Evolutionary conservation across 805 yeast genomes (phyloP), one percentile per base, ranked within the genome.

Genomic region (Kuraishia hungarica): DNA sequence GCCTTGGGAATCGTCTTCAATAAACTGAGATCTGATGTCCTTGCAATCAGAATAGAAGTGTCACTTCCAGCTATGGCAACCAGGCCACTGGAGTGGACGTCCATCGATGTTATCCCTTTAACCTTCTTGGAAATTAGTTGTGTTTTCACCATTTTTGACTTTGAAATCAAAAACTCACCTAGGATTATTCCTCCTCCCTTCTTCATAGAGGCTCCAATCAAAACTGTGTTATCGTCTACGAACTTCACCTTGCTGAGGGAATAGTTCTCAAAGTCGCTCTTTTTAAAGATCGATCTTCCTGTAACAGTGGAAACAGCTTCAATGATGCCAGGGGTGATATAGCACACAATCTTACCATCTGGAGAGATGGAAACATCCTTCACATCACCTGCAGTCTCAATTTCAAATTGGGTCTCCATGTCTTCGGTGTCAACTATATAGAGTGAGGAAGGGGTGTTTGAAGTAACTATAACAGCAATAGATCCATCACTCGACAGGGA

Each of bases 281-380:
- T 58, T 20, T 47, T 51, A 39, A 54, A 46, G 17, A 70, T 67
- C 1, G 71, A 63, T 48, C 72, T 61, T 5, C 84, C 83, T 4
- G 83, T 71, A 20, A 71, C 67, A 3, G 83, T 72, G 0, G 84
- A 76, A 39, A 81, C 68, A 2, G 82, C 75, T 56, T 78, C 80
- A 51, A 89, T 74, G 11, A 76, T 66, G 13, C 75, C 69, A 2
- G 78, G 71, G 0, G 96, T 86, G 55, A 87, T 75, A 57, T 81
- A 87, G 50, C 85, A 79, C 59, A 89, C 71, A 48, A 81, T 71
- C 61, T 82, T 79, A 1, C 89, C 92, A 60, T 81, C 82, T 2
- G 86, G 85, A 50, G 85, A 81, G 60, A 89, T 78, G 52, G 81
- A 77, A 58, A 88, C 72, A 65, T 90, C 97, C 59, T 78, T 82